These are phyloP conservation scores for Lachnellula hyalina DNA, from an alignment of 2,329 filamentous ascomycete species.

Conservation along the genomic window DNA sequence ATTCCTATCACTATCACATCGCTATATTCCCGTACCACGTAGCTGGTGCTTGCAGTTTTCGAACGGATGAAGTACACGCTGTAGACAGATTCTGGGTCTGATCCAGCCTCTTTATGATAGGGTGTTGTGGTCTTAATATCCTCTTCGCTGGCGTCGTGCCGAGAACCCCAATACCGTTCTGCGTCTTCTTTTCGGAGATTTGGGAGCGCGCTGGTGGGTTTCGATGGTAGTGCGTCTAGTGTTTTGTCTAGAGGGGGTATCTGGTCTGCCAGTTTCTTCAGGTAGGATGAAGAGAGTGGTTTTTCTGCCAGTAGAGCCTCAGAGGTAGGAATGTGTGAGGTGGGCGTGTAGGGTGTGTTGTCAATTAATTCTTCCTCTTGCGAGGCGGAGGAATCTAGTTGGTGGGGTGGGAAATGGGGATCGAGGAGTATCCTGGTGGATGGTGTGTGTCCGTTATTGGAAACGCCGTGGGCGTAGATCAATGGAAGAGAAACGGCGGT, in stretches of 20 bases:
- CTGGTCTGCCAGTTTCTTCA: slow-evolving; percentile 17
- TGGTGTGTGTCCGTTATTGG: slow-evolving; percentile 12
- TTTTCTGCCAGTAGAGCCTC: slow-evolving; percentile 18
- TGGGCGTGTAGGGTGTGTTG: slow-evolving; percentile 24
- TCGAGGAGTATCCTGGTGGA: slow-evolving; percentile 11
- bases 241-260: slow-evolving; percentile 1
- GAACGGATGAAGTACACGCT: neutral
- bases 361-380: slow-evolving; percentile 16
- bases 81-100: neutral
- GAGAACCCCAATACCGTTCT: slow-evolving; percentile 20
- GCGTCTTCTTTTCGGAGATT: slow-evolving; percentile 21
- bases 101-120: neutral
- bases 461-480: slow-evolving; percentile 3
- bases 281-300: slow-evolving; percentile 22
- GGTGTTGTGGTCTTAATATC: too few relatives aligned
- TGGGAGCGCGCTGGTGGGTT: slow-evolving; percentile 22
- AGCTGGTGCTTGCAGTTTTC: neutral
- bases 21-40: slow-evolving; percentile 18
- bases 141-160: neutral
- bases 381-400: slow-evolving; percentile 11
- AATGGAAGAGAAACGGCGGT: slow-evolving; percentile 14
- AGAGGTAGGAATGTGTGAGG: slow-evolving; percentile 14
- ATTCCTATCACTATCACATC: slow-evolving; percentile 29
- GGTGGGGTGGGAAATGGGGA: slow-evolving; percentile 25
- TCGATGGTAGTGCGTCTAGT: slow-evolving; percentile 10